A percentile compares a stretch with the other conserved stretches of the same genome.
Conservation (phyloP, 1,139 yeast genomes). For the Hyphopichia pseudoburtonii region DNA sequence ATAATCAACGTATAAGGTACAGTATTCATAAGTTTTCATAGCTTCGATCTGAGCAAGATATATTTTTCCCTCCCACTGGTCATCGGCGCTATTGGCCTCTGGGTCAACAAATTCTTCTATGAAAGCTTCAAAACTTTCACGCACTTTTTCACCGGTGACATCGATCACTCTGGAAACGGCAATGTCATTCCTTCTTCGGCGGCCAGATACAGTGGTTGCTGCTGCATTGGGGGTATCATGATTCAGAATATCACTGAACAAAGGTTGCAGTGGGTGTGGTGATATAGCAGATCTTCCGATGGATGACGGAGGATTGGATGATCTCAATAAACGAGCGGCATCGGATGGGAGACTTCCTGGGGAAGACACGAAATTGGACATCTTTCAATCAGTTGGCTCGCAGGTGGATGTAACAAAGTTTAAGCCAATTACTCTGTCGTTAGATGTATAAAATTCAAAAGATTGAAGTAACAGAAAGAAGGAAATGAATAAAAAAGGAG, state of each 20-base stretch:
- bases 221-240: constrained; percentile 18
- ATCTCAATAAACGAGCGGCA: constrained; percentile 42
- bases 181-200: constrained; percentile 48
- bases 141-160: constrained; percentile 89
- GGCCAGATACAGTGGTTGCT: constrained; percentile 25
- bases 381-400: constrained; percentile 9
- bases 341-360: constrained; percentile 49
- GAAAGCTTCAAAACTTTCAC: constrained; percentile 87
- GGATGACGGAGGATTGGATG: constrained; percentile 48
- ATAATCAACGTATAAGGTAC: constrained; percentile 84
- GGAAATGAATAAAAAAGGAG: neutral
- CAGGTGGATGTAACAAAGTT: neutral
- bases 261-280: constrained; percentile 22
- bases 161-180: constrained; percentile 86
- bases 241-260: constrained; percentile 20
- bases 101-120: constrained; percentile 61
- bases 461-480: neutral
- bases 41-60: constrained; percentile 82
- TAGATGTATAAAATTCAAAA: neutral
- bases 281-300: constrained; percentile 37
- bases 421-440: neutral
- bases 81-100: constrained; percentile 31
- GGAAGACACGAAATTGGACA: constrained; percentile 49
- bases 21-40: constrained; percentile 72
- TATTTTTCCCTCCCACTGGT: constrained; percentile 51